Conservation (phyloP, 495 filamentous ascomycete species). For the Penicillium bialowiezense region DNA sequence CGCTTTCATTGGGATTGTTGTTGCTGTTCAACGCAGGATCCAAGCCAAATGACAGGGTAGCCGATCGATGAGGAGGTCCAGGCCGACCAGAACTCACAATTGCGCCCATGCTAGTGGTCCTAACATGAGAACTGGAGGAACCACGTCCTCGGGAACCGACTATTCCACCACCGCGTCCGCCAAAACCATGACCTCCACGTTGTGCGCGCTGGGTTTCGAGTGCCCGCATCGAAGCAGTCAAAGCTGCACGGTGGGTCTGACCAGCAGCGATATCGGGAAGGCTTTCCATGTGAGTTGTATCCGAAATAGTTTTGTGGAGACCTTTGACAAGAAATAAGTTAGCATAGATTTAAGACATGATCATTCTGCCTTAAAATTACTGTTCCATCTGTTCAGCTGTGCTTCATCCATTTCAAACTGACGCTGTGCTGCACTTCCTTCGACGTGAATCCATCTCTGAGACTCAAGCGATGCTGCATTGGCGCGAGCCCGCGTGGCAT, state of each 20-base stretch:
- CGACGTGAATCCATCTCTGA: conserved; percentile 18
- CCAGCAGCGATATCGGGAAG: conserved; percentile 31
- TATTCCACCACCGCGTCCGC: conserved; percentile 21
- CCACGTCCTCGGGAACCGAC: conserved; percentile 15
- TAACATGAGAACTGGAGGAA: neutral
- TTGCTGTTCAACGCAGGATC: conserved; percentile 27
- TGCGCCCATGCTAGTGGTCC: neutral
- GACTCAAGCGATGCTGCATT: neutral
- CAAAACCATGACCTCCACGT: neutral
- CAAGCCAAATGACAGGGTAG: neutral
- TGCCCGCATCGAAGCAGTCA: conserved; percentile 15
- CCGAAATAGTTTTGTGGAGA: conserved; percentile 21
- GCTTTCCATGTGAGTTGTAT: conserved; percentile 26
- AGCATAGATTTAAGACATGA: neutral
- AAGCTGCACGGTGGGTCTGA: conserved; percentile 33
- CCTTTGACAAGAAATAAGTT: conserved; percentile 17
- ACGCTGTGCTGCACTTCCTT: conserved; percentile 20
- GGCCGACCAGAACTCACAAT: neutral
- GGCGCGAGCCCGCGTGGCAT: conserved; percentile 4
- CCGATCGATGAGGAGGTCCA: neutral
- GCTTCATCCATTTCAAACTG: conserved; percentile 15
- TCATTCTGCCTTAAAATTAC: conserved; percentile 22
- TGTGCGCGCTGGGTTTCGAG: conserved; percentile 2
- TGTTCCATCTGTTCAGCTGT: conserved; percentile 26
- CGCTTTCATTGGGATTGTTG: conserved; percentile 2